Percentiles rank a stretch among this genome's conserved stretches.
Evolutionary conservation across 1,139 yeast species (phyloP).

Genomic region (Blastobotrys serpentis): DNA sequence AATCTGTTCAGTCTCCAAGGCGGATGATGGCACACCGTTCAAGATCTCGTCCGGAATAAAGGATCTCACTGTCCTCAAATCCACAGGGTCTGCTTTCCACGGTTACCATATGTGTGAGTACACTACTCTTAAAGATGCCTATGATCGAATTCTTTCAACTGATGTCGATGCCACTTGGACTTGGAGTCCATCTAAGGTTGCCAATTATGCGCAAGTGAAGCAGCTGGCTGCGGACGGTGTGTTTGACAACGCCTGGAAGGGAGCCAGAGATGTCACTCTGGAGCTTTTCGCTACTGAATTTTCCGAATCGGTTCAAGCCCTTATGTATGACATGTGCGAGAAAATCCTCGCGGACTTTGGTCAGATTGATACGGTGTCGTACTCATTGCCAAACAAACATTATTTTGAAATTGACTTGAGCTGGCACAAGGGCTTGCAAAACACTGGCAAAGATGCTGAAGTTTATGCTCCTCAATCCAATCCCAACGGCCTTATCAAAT

Average conservation of each 20-base stretch:
- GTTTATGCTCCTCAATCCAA: slow-evolving; percentile 87
- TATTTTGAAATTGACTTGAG: slow-evolving; percentile 73
- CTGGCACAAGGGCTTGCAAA: slow-evolving; percentile 77
- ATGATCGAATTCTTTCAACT: slow-evolving; percentile 82
- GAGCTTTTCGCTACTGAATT: slow-evolving; percentile 79
- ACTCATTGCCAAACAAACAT: slow-evolving; percentile 86
- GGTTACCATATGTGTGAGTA: slow-evolving; percentile 83
- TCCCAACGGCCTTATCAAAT: slow-evolving; percentile 88
- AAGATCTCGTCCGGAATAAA: slow-evolving; percentile 67
- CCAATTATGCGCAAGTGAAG: slow-evolving; percentile 51
- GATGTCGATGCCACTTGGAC: slow-evolving; percentile 78
- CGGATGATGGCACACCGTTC: slow-evolving; percentile 46
- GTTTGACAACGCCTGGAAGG: slow-evolving; percentile 59
- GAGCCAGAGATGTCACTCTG: slow-evolving; percentile 67
- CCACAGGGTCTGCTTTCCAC: slow-evolving; percentile 93
- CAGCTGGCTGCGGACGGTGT: slow-evolving; percentile 59
- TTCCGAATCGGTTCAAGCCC: slow-evolving; percentile 91
- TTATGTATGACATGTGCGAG: slow-evolving; percentile 88
- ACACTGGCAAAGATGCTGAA: slow-evolving; percentile 60
- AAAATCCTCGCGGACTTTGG: slow-evolving; percentile 61
- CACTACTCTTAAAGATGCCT: slow-evolving; percentile 80
- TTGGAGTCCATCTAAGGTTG: slow-evolving; percentile 54
- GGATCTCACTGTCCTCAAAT: slow-evolving; percentile 83
- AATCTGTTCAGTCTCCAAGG: slow-evolving; percentile 55
- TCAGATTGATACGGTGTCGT: slow-evolving; percentile 61